Evolutionary conservation across 371 early-diverging fungal genomes (phyloP), one percentile per base, ranked within the genome.

Genomic region (Synchytrium microbalum): DNA sequence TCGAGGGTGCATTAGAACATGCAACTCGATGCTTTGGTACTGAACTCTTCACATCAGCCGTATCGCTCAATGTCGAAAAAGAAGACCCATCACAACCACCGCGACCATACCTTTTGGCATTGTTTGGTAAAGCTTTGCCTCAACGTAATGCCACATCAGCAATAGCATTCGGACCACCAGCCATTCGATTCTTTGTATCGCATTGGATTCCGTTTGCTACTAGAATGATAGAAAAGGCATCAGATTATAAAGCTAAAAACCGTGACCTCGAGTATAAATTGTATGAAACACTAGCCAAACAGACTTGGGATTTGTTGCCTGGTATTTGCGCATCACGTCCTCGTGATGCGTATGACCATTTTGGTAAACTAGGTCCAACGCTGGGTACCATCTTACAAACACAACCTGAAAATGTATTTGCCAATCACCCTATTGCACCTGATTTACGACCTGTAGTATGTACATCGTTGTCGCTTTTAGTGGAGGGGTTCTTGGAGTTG

Each of bases 291-390:
- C 75, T 97, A 52, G 84, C 81, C 27, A 81, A 86, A 31, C 98
- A 97, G 76, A 83, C 93, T 53, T 96, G 96, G 92, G 84, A 86
- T 29, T 74, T 95, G 56, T 80, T 92, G 28, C 91, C 91, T 16
- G 90, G 88, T 13, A 88, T 94, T 69, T 92, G 92, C 69, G 63
- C 68, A 2, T 85, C 87, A 32, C 67, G 88, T 10, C 94, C 95
- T n/a, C 64, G 69, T 16, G 96, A 95, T 68, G 69, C 92, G 1
- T 64, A 30, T 8, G 60, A 57, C 24, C 25, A 28, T 55, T 75
- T 76, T 61, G 66, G 59, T 14, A 38, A 26, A 3, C 59, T 78
- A 0, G 72, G 65, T 0, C 72, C 75, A 16, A 55, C 61, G 16
- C 65, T 77, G 3, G 74, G 75, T 31, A 65, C 64, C 53, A 64